These are phyloP conservation scores for Phaffia australis DNA, from an alignment of 768 basidiomycete genomes.

Conservation along the genomic window DNA sequence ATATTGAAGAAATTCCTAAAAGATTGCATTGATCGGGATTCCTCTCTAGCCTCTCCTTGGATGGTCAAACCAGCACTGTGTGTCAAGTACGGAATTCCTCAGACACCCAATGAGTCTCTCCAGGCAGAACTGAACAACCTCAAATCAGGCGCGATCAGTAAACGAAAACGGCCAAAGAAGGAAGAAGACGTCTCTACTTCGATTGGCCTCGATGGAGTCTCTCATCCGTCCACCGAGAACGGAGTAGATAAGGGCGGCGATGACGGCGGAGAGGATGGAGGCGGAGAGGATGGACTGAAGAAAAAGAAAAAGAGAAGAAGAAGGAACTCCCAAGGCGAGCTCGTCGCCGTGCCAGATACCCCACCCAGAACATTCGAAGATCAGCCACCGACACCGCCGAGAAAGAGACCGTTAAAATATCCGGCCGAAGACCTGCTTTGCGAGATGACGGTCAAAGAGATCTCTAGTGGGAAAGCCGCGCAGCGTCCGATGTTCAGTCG, in stretches of 20 bases:
- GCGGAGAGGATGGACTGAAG: conserved; percentile 64
- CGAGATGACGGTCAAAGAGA: conserved; percentile 61
- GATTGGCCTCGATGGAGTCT: not conserved
- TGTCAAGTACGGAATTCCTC: conserved; percentile 71
- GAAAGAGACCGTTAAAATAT: conserved; percentile 81
- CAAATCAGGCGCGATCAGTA: not conserved
- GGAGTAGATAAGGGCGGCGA: conserved; percentile 1
- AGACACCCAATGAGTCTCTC: conserved; percentile 47
- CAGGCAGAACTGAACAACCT: not conserved
- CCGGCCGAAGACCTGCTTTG: conserved; percentile 54
- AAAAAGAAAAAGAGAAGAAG: conserved; percentile 47
- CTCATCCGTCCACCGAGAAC: conserved; percentile 24
- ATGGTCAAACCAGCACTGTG: conserved; percentile 79
- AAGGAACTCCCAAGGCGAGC: not conserved
- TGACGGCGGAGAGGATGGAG: conserved; percentile 46
- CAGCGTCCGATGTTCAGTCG: conserved; percentile 46
- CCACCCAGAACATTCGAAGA: conserved; percentile 2
- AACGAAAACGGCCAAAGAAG: conserved; percentile 8
- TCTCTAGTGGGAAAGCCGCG: conserved; percentile 60
- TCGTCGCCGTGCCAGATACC: not conserved
- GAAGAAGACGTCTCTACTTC: not conserved
- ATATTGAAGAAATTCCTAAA: conserved; percentile 92
- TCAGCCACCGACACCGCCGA: conserved; percentile 45
- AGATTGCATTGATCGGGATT: conserved; percentile 86
- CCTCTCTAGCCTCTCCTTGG: conserved; percentile 83